Conservation (phyloP, 495 filamentous ascomycete genomes). For the Penicillium mononematosum region DNA sequence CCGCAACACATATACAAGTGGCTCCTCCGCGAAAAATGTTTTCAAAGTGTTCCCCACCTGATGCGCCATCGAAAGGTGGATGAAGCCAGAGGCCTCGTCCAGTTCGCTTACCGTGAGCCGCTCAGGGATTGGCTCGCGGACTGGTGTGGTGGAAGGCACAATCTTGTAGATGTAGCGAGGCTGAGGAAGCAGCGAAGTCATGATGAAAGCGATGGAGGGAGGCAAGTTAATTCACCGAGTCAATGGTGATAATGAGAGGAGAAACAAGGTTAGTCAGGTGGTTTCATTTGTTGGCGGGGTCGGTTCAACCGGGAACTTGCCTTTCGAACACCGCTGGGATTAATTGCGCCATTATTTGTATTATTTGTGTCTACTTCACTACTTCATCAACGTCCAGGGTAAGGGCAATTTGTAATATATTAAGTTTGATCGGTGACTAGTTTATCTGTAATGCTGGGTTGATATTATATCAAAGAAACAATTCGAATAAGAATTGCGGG, state of each 20-base stretch:
- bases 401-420: too few species aligned
- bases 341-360: slow-evolving; percentile 8
- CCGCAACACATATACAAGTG: slow-evolving; percentile 73
- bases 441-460: too few species aligned
- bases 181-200: slow-evolving; percentile 27
- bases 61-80: slow-evolving; percentile 43
- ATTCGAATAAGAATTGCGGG: too few species aligned
- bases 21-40: slow-evolving; percentile 69
- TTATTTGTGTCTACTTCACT: not conserved
- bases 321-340: not conserved
- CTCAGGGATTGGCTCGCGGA: slow-evolving; percentile 45
- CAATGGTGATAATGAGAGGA: not conserved
- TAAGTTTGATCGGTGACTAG: too few species aligned
- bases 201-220: slow-evolving; percentile 11
- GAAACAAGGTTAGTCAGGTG: slow-evolving; percentile 6
- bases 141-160: slow-evolving; percentile 40
- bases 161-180: slow-evolving; percentile 47
- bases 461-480: too few species aligned
- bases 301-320: slow-evolving; percentile 11
- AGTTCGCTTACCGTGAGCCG: slow-evolving; percentile 44
- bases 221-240: not conserved
- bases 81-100: slow-evolving; percentile 40
- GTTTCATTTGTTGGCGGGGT: slow-evolving; percentile 16
- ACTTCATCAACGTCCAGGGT: not conserved
- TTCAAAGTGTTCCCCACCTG: slow-evolving; percentile 52